Percentiles rank a stretch among this genome's conserved stretches.
phyloP scores from a whole-genome alignment of 805 yeast genomes.

The Teunomyces funiuensis region DNA sequence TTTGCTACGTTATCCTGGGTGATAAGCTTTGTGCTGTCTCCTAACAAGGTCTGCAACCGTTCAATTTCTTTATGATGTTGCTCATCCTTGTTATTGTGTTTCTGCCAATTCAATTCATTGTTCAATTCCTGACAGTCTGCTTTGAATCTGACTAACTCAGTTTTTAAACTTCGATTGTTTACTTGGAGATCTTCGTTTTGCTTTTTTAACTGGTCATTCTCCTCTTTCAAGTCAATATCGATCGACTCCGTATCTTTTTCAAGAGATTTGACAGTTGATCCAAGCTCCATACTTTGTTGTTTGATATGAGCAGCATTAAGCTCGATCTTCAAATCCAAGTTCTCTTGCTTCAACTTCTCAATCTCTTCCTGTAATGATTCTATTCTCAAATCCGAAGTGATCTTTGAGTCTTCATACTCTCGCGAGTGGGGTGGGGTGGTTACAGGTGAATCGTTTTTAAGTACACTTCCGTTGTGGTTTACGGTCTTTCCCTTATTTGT shows the following conservation, averaged over 20 bases:
- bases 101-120: slow-evolving; percentile 4
- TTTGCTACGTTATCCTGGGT: slow-evolving; percentile 18
- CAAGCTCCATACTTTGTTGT: background rate
- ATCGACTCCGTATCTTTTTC: background rate
- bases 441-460: slow-evolving; percentile 5
- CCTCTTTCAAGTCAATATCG: background rate
- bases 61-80: slow-evolving; percentile 5
- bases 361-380: slow-evolving; percentile 7
- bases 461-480: slow-evolving; percentile 11
- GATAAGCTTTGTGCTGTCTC: slow-evolving; percentile 14
- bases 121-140: background rate
- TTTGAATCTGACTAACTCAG: background rate
- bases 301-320: slow-evolving; percentile 8
- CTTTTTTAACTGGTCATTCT: background rate
- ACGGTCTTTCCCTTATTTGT: slow-evolving; percentile 7
- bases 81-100: background rate
- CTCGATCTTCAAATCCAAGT: slow-evolving; percentile 17
- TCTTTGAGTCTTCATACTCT: slow-evolving; percentile 10
- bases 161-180: background rate
- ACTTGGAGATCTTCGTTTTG: background rate
- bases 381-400: background rate
- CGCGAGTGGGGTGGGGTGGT: slow-evolving; percentile 37
- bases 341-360: slow-evolving; percentile 15
- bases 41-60: slow-evolving; percentile 12
- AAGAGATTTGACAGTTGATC: background rate